Evolutionary conservation across 129 eudicot genomes (phyloP).

Genomic region (Kitagawia praeruptora): DNA sequence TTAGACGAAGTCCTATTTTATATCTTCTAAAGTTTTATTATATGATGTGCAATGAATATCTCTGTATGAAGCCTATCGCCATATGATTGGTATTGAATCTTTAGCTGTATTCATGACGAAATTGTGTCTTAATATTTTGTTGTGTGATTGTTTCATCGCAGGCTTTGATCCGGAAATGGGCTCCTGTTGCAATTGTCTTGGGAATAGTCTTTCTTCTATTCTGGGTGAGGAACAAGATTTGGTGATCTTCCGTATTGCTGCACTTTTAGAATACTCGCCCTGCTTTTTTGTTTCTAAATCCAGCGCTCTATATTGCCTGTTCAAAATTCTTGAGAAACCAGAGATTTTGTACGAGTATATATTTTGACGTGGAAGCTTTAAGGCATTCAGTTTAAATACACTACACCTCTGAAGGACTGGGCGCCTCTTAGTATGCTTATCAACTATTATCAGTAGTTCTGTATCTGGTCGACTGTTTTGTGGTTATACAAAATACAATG

Average conservation of each 20-base stretch:
- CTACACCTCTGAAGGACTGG: not conserved
- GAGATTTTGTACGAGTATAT: not conserved
- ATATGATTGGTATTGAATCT: not conserved
- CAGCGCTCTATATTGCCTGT: not conserved
- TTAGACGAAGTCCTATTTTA: not conserved
- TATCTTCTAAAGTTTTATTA: not conserved
- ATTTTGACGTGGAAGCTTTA: not conserved
- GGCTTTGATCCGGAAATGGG: conserved; percentile 34
- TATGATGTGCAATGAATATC: not conserved
- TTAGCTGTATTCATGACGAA: not conserved
- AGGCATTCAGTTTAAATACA: not conserved
- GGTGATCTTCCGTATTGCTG: conserved; percentile 10
- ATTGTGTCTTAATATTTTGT: not conserved
- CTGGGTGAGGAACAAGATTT: conserved; percentile 21
- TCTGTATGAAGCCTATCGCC: not conserved
- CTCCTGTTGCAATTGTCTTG: conserved; percentile 29
- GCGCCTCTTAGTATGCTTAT: not conserved
- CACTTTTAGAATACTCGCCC: not conserved
- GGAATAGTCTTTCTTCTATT: conserved; percentile 26
- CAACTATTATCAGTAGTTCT: not conserved
- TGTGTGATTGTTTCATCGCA: not conserved
- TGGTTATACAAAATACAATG: too few relatives aligned
- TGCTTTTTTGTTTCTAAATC: not conserved
- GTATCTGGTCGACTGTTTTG: not conserved
- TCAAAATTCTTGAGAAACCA: not conserved